Base-by-base conservation (phyloP, 2,329 filamentous ascomycete genomes). In the Diaporthe helianthi region DNA sequence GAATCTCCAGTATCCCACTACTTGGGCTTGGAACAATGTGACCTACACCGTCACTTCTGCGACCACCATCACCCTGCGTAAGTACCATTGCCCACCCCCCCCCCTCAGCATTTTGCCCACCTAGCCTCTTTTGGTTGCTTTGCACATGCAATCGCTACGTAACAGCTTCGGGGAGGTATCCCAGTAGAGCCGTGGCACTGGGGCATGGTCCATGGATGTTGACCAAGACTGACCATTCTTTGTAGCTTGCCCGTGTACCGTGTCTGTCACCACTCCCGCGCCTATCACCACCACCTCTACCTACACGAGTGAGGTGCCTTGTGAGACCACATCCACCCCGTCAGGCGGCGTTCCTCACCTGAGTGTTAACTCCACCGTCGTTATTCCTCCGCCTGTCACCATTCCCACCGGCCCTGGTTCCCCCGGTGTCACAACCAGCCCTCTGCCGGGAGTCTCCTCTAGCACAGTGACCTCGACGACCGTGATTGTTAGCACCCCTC, bases 191-290 rank as follows among this genome's bases (percentile, higher is more conserved):
- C 24, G 38, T 29, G 17, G 38, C 55, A n/a, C 12, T 44, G 38
- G 41, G 8, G n/a, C 33, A 8, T 31, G n/a, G 22, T 4, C 22
- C n/a, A 12, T 19, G 7, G 36, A 6, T 22, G 4, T 17, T 67
- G 33, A 33, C n/a, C 7, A 15, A 51, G 60, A 69, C 76, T 81
- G 71, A 81, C 73, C 17, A 58, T 66, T 6, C 19, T 33, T n/a
- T 44, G 82, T 52, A 83, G 82, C 84, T 78, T 85, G 83, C 73
- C 83, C 83, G 66, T 84, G 83, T 75, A 83, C 81, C 44, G 72
- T 84, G 64, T 81, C 78, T 65, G 75, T 79, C 69, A 74, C 75
- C 63, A 71, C 73, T 53, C 77, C 78, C 26, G 73, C 76, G 22
- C 75, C 76, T 9, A 71, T 78, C 67, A 77, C 75, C 53, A 76